Conservation (phyloP, 75 land plant species). For the Selaginella tamariscina region DNA sequence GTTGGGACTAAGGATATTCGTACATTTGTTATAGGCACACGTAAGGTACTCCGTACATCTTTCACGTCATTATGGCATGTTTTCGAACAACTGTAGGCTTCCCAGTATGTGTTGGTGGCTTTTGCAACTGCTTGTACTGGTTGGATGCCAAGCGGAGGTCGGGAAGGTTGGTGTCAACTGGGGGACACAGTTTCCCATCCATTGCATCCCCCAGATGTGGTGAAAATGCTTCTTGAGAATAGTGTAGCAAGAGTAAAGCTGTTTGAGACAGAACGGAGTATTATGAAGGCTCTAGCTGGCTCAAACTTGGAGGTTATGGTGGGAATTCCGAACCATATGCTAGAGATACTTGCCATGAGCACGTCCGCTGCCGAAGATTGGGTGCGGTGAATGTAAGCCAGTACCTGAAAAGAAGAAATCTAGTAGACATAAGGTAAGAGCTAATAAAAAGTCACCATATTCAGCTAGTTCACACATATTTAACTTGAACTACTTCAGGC, state of each 20-base stretch:
- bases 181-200: constrained; percentile 46
- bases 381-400: constrained; percentile 1
- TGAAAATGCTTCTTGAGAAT: constrained; percentile 42
- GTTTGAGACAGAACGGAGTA: constrained; percentile 38
- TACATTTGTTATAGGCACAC: no score
- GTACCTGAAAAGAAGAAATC: not conserved
- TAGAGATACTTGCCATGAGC: not conserved
- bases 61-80: no score
- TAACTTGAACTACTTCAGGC: not conserved
- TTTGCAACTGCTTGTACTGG: not conserved
- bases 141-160: not conserved
- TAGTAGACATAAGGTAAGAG: not conserved
- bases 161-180: constrained; percentile 37
- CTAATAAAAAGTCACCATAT: not conserved
- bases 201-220: constrained; percentile 26
- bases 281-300: constrained; percentile 34
- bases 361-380: not conserved
- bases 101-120: no score
- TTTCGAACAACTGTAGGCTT: no score
- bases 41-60: no score
- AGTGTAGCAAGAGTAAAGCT: constrained; percentile 51
- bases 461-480: not conserved
- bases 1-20: no score
- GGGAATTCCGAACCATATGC: constrained; percentile 43
- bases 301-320: constrained; percentile 56